Evolutionary conservation across 192 early-diverging fungal species (phyloP).

Genomic region (Lunasporangiospora selenospora): DNA sequence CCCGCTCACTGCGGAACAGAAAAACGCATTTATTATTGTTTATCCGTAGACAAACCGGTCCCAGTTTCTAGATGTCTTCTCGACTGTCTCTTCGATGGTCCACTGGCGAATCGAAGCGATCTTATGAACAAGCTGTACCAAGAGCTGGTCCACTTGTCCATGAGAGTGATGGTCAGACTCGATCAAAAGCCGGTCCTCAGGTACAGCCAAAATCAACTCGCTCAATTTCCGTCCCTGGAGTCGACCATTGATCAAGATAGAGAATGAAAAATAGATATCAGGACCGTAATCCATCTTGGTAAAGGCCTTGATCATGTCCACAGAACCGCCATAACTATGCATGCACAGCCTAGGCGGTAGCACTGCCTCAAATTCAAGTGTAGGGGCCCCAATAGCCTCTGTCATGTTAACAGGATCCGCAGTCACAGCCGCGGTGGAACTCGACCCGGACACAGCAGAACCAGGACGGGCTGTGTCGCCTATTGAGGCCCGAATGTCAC

Average conservation of each 20-base stretch:
- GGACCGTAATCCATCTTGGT: slow-evolving; percentile 35
- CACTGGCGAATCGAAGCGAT: slow-evolving; percentile 68
- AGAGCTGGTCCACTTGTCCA: slow-evolving; percentile 54
- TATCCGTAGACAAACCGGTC: slow-evolving; percentile 43
- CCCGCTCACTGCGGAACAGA: too few relatives aligned
- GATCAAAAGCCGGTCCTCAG: slow-evolving; percentile 79
- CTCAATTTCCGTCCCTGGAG: slow-evolving; percentile 55
- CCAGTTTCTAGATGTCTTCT: slow-evolving; percentile 59
- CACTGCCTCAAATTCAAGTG: slow-evolving; percentile 19
- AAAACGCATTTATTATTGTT: neutral
- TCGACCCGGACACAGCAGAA: too few relatives aligned
- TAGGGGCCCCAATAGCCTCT: too few relatives aligned
- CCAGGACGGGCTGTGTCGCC: too few relatives aligned
- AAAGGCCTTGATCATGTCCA: slow-evolving; percentile 69
- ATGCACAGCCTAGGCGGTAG: slow-evolving; percentile 79
- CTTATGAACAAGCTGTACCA: slow-evolving; percentile 59
- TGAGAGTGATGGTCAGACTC: slow-evolving; percentile 83
- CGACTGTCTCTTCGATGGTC: slow-evolving; percentile 55
- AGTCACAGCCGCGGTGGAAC: too few relatives aligned
- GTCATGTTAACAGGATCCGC: too few relatives aligned
- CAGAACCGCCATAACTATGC: slow-evolving; percentile 86
- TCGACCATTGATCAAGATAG: slow-evolving; percentile 76
- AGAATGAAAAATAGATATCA: slow-evolving; percentile 82
- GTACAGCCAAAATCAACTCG: slow-evolving; percentile 73
- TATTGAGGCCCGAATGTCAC: too few relatives aligned